Percentiles rank a stretch among this genome's conserved stretches.
These are phyloP conservation scores for Wickerhamomyces bisporus DNA, from an alignment of 805 yeast genomes.

Conservation along the genomic window DNA sequence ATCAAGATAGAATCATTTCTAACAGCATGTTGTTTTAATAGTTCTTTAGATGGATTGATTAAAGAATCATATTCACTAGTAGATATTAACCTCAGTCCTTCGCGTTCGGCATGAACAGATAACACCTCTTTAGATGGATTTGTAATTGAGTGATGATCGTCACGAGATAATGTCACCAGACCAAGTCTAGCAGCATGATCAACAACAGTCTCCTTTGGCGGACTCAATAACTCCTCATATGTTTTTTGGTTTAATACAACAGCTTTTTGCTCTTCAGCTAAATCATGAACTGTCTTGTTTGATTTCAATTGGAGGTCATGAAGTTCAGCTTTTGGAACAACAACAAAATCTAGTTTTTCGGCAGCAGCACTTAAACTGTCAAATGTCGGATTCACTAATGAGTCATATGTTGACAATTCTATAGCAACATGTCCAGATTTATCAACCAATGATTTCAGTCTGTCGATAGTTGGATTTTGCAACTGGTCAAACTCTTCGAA, in stretches of 20 bases:
- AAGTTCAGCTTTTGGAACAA: constrained; percentile 6
- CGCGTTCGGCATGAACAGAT: constrained; percentile 17
- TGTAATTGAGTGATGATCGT: constrained; percentile 6
- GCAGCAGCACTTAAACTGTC: neutral
- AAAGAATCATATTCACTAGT: constrained; percentile 4
- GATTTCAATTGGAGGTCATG: constrained; percentile 1
- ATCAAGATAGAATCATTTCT: constrained; percentile 1
- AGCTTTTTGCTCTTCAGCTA: constrained; percentile 5
- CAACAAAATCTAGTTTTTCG: neutral
- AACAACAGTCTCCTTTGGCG: constrained; percentile 3
- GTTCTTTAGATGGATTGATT: constrained; percentile 4
- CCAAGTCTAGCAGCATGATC: constrained; percentile 8
- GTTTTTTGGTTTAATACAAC: constrained; percentile 3
- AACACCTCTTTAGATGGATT: constrained; percentile 21
- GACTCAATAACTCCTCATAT: constrained; percentile 2
- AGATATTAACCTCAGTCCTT: constrained; percentile 13
- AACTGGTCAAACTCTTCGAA: neutral
- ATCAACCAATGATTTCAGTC: neutral
- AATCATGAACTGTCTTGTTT: constrained; percentile 2
- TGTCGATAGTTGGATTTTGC: neutral
- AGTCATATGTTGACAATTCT: no score
- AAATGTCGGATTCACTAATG: neutral
- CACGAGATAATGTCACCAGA: constrained; percentile 5
- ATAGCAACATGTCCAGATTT: no score
- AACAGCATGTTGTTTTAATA: constrained; percentile 4